Conservation (phyloP, 176 grass and related monocot genomes). For the Stipa capillata region DNA sequence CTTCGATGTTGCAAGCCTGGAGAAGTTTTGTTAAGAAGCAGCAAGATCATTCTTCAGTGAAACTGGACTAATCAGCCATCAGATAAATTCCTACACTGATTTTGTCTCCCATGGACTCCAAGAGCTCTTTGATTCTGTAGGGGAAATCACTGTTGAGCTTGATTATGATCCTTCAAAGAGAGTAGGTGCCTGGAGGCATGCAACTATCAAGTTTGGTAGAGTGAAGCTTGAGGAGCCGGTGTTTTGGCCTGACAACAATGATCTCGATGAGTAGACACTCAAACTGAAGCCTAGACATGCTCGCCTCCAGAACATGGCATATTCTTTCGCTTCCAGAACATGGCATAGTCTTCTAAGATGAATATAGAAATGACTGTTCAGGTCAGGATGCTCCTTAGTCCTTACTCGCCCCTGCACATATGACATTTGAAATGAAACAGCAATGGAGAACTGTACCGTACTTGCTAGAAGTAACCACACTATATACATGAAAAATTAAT, state of each 20-base stretch:
- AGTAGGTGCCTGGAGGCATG: slow-evolving; percentile 44
- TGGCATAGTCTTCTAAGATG: slow-evolving; percentile 73
- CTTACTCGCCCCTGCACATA: background rate
- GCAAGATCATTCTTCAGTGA: slow-evolving; percentile 52
- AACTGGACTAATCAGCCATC: slow-evolving; percentile 54
- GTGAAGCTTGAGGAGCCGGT: slow-evolving; percentile 38
- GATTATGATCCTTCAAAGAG: slow-evolving; percentile 73
- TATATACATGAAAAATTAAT: background rate
- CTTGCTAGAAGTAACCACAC: background rate
- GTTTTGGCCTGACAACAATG: slow-evolving; percentile 33
- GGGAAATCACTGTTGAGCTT: slow-evolving; percentile 58
- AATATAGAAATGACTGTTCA: slow-evolving; percentile 55
- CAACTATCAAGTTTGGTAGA: slow-evolving; percentile 56
- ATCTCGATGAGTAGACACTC: slow-evolving; percentile 28
- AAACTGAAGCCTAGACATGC: slow-evolving; percentile 69
- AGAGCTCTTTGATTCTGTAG: slow-evolving; percentile 56
- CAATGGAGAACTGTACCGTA: background rate
- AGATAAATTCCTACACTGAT: slow-evolving; percentile 75
- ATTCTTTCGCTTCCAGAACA: slow-evolving; percentile 75
- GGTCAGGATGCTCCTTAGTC: slow-evolving; percentile 29
- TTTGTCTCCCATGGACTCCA: slow-evolving; percentile 71
- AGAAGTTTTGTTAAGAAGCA: slow-evolving; percentile 72
- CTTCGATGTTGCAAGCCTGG: slow-evolving; percentile 29
- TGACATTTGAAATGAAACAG: background rate
- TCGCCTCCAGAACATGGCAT: slow-evolving; percentile 83